Base-by-base conservation (phyloP, 495 filamentous ascomycete genomes). In the Xylaria grammica region DNA sequence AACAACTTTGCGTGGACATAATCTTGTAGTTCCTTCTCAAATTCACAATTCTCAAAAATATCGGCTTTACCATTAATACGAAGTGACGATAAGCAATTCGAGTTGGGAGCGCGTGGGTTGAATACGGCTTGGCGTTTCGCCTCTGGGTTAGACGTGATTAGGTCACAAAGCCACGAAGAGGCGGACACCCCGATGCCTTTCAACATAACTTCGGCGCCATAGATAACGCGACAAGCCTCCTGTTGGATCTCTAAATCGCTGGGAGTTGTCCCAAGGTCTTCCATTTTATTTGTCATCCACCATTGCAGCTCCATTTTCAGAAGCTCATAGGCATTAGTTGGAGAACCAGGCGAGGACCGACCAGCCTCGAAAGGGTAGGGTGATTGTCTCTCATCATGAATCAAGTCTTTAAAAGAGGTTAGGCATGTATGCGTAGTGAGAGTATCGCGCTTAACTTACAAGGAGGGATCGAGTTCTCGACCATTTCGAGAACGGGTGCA, bases 381-480 rank as follows among this genome's bases (percentile, higher is more conserved):
- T 2, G 76, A 78, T 49, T 82, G 84, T 72, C 84, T 72, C 65
- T 86, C 83, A 67, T 85, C 79, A 68, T 86, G 82, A 73, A 86
- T 86, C 27, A 86, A 75, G 68, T 84, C 82, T 79, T 57, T 49
- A 49, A 38, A 52, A 30, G n/a, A 50, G 19, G 60, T 74, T 53
- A 74, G 72, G 56, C 36, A 50, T 19, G 54, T 66, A 56, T 30
- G 48, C 24, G 56, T 65, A 38, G 50, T 55, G 66, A 67, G 66
- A 54, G 20, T 20, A 59, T 52, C n/a, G 26, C 40, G 38, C 40
- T 52, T 60, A 61, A 70, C 79, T 66, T 73, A 82, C 79, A 89
- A 17, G 87, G 87, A 0, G 89, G 89, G 63, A 90, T 89, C 36
- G 85, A 86, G 72, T 88, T 87, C 68, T 87, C 83, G 65, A 91